phyloP scores from a whole-genome alignment of 2,329 filamentous ascomycete genomes.

The Aspergillus texensis region DNA sequence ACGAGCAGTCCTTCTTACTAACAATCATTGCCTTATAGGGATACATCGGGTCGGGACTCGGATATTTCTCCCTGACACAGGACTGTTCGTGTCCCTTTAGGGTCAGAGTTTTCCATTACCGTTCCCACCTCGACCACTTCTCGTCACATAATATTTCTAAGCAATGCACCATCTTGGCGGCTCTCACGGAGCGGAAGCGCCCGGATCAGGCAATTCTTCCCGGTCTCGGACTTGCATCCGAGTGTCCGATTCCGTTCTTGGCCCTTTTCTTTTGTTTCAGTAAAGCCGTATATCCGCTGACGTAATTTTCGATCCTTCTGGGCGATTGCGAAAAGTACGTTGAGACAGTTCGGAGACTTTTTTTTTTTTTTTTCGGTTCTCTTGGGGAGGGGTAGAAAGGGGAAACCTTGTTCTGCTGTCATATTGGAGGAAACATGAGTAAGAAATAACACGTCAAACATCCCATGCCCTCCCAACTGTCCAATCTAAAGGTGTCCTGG shows the following conservation, averaged over 20 bases:
- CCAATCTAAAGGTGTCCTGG: constrained; percentile 9
- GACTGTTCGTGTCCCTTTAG: background rate
- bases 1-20: background rate
- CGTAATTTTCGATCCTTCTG: background rate
- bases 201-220: constrained; percentile 20
- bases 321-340: background rate
- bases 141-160: background rate
- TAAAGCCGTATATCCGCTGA: constrained; percentile 19
- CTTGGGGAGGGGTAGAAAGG: background rate
- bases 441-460: background rate
- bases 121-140: background rate
- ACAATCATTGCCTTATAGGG: constrained; percentile 21
- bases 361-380: background rate
- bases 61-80: background rate
- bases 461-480: background rate
- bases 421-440: background rate
- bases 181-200: constrained; percentile 11
- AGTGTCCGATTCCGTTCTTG: constrained; percentile 4
- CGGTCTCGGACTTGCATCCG: constrained; percentile 12
- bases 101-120: background rate
- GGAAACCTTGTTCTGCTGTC: background rate
- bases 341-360: background rate
- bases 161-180: constrained; percentile 2
- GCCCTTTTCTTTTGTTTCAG: background rate
- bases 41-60: constrained; percentile 15